A percentile compares a stretch with the other conserved stretches of the same genome.
Evolutionary conservation across 495 filamentous ascomycete species (phyloP).

Genomic region (Melanomma pulvis-pyrius): DNA sequence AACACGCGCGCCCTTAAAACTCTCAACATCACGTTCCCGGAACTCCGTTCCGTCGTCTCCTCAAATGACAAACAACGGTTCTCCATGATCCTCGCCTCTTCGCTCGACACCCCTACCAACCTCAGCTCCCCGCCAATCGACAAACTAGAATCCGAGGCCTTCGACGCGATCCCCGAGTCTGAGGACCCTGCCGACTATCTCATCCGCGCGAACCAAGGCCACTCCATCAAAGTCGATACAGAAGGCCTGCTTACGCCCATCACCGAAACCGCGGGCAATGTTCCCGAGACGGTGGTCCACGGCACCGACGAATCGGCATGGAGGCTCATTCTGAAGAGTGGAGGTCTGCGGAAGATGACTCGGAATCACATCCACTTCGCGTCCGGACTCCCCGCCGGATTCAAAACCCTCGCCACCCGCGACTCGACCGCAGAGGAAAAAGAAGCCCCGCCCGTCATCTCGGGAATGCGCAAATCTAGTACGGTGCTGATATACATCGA

Average conservation of each 20-base stretch:
- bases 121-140: conserved; percentile 29
- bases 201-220: conserved; percentile 94
- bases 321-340: conserved; percentile 67
- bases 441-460: conserved; percentile 61
- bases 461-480: conserved; percentile 80
- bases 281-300: conserved; percentile 74
- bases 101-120: conserved; percentile 16
- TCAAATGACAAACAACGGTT: conserved; percentile 92
- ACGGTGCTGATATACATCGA: conserved; percentile 82
- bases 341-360: conserved; percentile 77
- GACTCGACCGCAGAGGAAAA: conserved; percentile 17
- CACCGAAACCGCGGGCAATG: conserved; percentile 51
- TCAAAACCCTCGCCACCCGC: conserved; percentile 34
- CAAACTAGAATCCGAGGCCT: conserved; percentile 16
- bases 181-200: conserved; percentile 68
- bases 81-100: conserved; percentile 59
- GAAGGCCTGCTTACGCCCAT: conserved; percentile 70
- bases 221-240: conserved; percentile 70
- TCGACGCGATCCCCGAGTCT: conserved; percentile 20
- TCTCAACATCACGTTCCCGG: conserved; percentile 70
- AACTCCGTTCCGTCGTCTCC: conserved; percentile 70
- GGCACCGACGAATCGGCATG: conserved; percentile 83
- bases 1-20: conserved; percentile 68
- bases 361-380: conserved; percentile 88
- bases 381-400: conserved; percentile 60